Base-by-base conservation (phyloP, 2,329 filamentous ascomycete species). In the Ophiosphaerella korrae region DNA sequence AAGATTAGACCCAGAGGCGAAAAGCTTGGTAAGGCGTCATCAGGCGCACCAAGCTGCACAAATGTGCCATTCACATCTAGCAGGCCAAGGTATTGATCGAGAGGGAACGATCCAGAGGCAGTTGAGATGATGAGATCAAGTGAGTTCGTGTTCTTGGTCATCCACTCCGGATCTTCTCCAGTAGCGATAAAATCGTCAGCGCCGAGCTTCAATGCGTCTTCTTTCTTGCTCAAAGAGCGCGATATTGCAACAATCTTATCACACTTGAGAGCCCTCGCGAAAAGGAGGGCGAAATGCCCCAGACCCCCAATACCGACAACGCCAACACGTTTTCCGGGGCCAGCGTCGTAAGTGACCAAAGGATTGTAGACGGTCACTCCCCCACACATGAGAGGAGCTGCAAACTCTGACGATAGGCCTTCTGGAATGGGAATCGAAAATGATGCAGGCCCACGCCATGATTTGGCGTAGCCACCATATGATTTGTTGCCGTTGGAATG, bases 301-400 rank as follows among this genome's bases (percentile, higher is more conserved):
- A 92, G 75, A 1, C 89, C 88, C 18, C 89, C 89, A 8, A 90
- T 77, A 51, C 89, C 89, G 5, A 91, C 84, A 47, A 92, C 83
- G 42, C 82, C 88, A 13, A 92, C 85, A 74, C 89, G 89, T 78
- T 89, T 90, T 53, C 90, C 90, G 1, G 88, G 88, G 0, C 88
- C 88, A 45, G 83, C 82, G n/a, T 88, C 88, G 63, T 92, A 86
- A 23, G 89, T 82, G 44, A 88, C 84, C 6, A 95, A 80, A 1
- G 91, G 90, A 55, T 84, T 88, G 78, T 87, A 95, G 36, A 86
- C 84, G 1, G 90, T 94, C 53, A 94, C 80, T 57, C 91, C 90
- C 32, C 89, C 90, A 73, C 90, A 95, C 63, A 94, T 82, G 86
- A 92, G 90, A 5, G 88, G 89, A 1, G 89, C 90, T 1, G 86